Conservation (phyloP, 352 stramenopile species). For the Phytophthora parvispora region DNA sequence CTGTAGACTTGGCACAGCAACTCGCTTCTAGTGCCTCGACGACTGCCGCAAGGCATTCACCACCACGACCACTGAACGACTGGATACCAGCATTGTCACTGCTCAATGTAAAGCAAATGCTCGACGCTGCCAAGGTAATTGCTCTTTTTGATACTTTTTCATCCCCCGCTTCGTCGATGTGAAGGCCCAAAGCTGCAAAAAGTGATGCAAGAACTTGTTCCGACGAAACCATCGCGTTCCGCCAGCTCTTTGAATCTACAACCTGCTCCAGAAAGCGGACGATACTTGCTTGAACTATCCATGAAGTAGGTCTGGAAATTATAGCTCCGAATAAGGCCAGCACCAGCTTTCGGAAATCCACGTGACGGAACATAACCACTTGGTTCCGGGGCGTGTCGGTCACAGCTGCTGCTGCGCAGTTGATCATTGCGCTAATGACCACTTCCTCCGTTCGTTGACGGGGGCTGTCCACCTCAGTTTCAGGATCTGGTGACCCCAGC, state of each 20-base stretch:
- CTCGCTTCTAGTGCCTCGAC: constrained; percentile 16
- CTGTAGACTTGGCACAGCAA: not conserved
- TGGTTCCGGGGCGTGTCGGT: constrained; percentile 60
- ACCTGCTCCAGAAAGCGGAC: constrained; percentile 55
- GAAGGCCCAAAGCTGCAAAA: constrained; percentile 23
- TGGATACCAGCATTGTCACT: constrained; percentile 45
- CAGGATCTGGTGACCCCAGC: not conserved
- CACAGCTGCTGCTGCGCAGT: constrained; percentile 49
- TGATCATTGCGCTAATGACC: constrained; percentile 56
- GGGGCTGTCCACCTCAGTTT: not conserved
- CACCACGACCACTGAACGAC: constrained; percentile 13
- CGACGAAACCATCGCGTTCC: constrained; percentile 39
- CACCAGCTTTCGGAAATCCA: constrained; percentile 38
- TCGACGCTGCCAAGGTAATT: constrained; percentile 39
- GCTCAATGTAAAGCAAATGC: constrained; percentile 68
- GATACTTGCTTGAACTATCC: constrained; percentile 41
- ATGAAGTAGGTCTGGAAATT: not conserved
- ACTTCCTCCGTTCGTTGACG: constrained; percentile 18
- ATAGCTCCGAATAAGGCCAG: constrained; percentile 19
- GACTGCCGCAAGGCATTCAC: constrained; percentile 20
- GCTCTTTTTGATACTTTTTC: constrained; percentile 18
- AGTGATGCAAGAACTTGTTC: constrained; percentile 28
- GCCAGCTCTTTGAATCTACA: constrained; percentile 71
- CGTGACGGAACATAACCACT: constrained; percentile 58
- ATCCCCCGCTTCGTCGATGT: not conserved